These are phyloP conservation scores for Eruca vesicaria DNA, from an alignment of 441 rosid genomes.

Conservation along the genomic window DNA sequence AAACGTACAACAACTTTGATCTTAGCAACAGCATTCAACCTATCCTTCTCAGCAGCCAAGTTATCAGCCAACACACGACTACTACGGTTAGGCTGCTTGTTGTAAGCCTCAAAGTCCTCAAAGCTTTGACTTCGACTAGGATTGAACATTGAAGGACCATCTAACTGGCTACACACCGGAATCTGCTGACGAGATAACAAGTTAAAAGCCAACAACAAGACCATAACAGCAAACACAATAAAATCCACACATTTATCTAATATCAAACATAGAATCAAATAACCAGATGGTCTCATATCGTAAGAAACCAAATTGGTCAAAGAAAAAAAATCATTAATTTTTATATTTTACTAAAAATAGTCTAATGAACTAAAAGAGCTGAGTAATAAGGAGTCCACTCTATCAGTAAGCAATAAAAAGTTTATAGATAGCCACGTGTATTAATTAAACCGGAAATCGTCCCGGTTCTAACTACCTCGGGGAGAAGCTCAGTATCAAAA, in stretches of 20 bases:
- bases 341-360: constrained; percentile 31
- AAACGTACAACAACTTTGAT: constrained; percentile 98
- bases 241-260: constrained; percentile 3
- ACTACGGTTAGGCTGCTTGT: constrained; percentile 75
- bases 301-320: neutral
- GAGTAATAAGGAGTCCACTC: constrained; percentile 18
- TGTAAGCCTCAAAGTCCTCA: constrained; percentile 77
- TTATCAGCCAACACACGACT: constrained; percentile 65
- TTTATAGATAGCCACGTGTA: neutral
- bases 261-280: constrained; percentile 2
- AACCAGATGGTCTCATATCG: neutral
- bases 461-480: constrained; percentile 58
- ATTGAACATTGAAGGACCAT: constrained; percentile 60
- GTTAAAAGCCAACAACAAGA: neutral
- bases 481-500: constrained; percentile 91
- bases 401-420: constrained; percentile 12
- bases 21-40: constrained; percentile 87
- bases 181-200: constrained; percentile 49
- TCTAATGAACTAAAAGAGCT: neutral
- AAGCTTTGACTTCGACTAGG: constrained; percentile 77
- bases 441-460: constrained; percentile 1
- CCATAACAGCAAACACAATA: neutral
- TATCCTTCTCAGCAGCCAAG: constrained; percentile 84
- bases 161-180: constrained; percentile 56
- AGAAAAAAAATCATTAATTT: neutral